Evolutionary conservation across 2,329 filamentous ascomycete genomes (phyloP), one percentile per base, ranked within the genome.

Genomic region (Verticillium zaregamsianum): DNA sequence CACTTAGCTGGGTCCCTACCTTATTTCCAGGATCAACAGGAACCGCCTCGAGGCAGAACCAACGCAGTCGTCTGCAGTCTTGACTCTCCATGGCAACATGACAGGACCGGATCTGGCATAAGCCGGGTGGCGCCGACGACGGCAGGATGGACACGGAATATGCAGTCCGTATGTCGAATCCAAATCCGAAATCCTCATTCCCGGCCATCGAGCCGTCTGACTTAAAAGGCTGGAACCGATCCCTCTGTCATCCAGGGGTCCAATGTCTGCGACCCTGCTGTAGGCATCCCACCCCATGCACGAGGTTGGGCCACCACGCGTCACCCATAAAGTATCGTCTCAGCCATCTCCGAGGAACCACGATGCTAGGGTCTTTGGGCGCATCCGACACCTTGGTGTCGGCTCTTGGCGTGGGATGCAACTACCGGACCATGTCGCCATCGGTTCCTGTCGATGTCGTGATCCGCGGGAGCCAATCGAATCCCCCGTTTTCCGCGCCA

Each of bases 391-490:
- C 33, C 9, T 14, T 14, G 45, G 45, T 11, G 11, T 23, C 45
- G 20, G 20, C 20, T 23, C 45, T 52, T 52, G 45, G 45, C 45
- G 45, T 23, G 45, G 45, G n/a, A 12, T n/a, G 9, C 45, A 52
- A 52, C 45, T 52, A 52, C 45, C 45, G 45, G 45, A 52, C 33
- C 32, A 58, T 58, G 57, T 58, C 57, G 57, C 57, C 57, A 58
- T 58, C 57, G 37, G 37, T 31, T 32, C 37, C 25, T 45, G 15
- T 28, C 57, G 31, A 58, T 58, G 57, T 58, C 57, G 57, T 58
- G 57, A 58, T 58, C 25, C 57, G 39, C 57, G 12, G 37, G 37
- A 40, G 35, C 57, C 57, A 58, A 58, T 58, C 8, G 37, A 49
- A 31, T 52, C 37, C 9, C 37, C 37, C 25, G 37, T 45, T 28